These are phyloP conservation scores for Colletotrichum siamense DNA, from an alignment of 2,329 filamentous ascomycete genomes.

Conservation along the genomic window DNA sequence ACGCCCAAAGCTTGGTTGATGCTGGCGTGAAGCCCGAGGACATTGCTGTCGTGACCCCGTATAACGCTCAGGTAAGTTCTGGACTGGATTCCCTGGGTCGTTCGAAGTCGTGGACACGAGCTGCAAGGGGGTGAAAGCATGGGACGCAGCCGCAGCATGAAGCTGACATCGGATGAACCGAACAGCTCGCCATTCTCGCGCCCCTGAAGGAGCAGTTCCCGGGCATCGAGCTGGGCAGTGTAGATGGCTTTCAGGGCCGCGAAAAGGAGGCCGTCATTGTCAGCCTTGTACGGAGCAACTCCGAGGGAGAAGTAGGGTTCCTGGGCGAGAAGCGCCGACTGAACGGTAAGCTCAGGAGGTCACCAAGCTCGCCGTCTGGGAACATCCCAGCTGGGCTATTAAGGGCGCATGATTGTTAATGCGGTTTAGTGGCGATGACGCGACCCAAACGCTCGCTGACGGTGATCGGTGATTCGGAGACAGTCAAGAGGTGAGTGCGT, in stretches of 20 bases:
- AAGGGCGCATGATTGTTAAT: slow-evolving; percentile 30
- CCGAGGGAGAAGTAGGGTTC: slow-evolving; percentile 88
- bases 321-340: slow-evolving; percentile 88
- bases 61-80: slow-evolving; percentile 80
- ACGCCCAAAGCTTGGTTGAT: slow-evolving; percentile 77
- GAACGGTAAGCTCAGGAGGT: slow-evolving; percentile 70
- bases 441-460: slow-evolving; percentile 89
- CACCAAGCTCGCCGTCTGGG: neutral
- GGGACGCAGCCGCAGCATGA: neutral
- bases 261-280: slow-evolving; percentile 97
- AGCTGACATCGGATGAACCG: slow-evolving; percentile 26
- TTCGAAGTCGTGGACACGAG: neutral
- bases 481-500: slow-evolving; percentile 78
- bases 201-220: slow-evolving; percentile 82
- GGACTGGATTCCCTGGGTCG: neutral
- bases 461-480: slow-evolving; percentile 93
- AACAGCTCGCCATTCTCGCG: slow-evolving; percentile 76
- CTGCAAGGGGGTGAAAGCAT: neutral
- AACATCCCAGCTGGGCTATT: neutral
- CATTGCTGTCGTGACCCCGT: slow-evolving; percentile 93
- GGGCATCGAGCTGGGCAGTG: slow-evolving; percentile 91
- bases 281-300: slow-evolving; percentile 91
- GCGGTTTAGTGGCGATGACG: slow-evolving; percentile 88
- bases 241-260: slow-evolving; percentile 95
- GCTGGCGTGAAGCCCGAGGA: slow-evolving; percentile 83